Base-by-base conservation (phyloP, 2,329 filamentous ascomycete species). In the Phoma sp. region DNA sequence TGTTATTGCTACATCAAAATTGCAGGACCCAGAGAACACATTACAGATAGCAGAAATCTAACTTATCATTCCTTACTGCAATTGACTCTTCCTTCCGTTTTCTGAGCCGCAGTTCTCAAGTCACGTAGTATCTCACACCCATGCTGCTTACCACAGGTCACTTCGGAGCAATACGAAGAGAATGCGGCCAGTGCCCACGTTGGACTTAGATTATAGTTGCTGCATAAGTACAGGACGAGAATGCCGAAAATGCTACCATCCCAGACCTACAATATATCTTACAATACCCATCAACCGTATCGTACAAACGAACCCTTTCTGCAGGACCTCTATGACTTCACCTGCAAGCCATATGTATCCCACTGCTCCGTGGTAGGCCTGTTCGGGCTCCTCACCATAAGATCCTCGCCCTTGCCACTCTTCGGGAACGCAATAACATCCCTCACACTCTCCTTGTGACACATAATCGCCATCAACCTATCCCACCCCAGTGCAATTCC, bases 391-490 rank as follows among this genome's bases (percentile, higher is more conserved):
- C 85, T 87, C 2, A 96, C 91, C 74, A 96, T 84, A 51, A 86
- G 76, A 76, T 99, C 95, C 69, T 96, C 90, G 0, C 95, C 93
- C 72, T 87, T 92, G 57, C 92, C 92, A 57, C 86, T 93, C 80
- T 99, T 99, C 0, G 95, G 96, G 69, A 99, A 99, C 0, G 93
- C 93, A 74, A 99, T 97, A 1, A 99, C 93, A 77, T 99, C 93
- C 55, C 91, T 82, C 3, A 99, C 89, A 1, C 89, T 92, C 10
- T 89, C 82, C 26, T 84, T 88, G 1, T 88, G 89, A 18, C 89
- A 84, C 81, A 99, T 84, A 1, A 96, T 79, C 0, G 93, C 89
- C 32, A 95, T 82, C 42, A 99, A 76, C 4, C 95, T 83, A 73
- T 99, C 95, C 72, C 97, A 96, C 0, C 95, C 95, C 14, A 99